Evolutionary conservation across 768 basidiomycete genomes (phyloP).

Genomic region (Suillus subluteus): DNA sequence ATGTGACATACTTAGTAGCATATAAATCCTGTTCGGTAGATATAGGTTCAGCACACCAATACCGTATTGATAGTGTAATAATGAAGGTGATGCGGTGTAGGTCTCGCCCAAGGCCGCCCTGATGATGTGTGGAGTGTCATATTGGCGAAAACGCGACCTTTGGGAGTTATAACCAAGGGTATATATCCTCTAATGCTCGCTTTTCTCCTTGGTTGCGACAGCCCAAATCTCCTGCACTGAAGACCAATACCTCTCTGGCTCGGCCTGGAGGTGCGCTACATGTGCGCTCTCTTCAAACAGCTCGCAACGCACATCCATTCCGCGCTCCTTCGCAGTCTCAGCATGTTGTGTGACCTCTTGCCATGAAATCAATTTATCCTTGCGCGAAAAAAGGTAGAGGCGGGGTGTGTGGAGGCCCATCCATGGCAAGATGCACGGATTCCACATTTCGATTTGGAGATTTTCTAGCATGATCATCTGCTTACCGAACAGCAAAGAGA

Average conservation of each 20-base stretch:
- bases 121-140: neutral
- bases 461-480: constrained; percentile 15
- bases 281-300: constrained; percentile 38
- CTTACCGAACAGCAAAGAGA: constrained; percentile 21
- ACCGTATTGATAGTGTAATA: neutral
- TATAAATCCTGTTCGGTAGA: neutral
- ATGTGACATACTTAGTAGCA: neutral
- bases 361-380: constrained; percentile 35
- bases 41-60: neutral
- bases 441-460: constrained; percentile 18
- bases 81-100: neutral
- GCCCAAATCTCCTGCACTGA: constrained; percentile 27
- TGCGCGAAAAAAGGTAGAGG: constrained; percentile 39
- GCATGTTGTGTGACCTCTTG: constrained; percentile 30
- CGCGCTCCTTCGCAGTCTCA: constrained; percentile 23
- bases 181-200: neutral
- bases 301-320: constrained; percentile 31
- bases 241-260: constrained; percentile 32
- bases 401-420: constrained; percentile 34
- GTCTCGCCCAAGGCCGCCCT: neutral
- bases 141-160: neutral
- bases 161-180: neutral
- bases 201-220: constrained; percentile 12
- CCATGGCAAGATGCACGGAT: constrained; percentile 36
- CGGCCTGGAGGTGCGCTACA: constrained; percentile 35